Base-by-base conservation (phyloP, 352 stramenopile genomes). In the Phytophthora tubulina region DNA sequence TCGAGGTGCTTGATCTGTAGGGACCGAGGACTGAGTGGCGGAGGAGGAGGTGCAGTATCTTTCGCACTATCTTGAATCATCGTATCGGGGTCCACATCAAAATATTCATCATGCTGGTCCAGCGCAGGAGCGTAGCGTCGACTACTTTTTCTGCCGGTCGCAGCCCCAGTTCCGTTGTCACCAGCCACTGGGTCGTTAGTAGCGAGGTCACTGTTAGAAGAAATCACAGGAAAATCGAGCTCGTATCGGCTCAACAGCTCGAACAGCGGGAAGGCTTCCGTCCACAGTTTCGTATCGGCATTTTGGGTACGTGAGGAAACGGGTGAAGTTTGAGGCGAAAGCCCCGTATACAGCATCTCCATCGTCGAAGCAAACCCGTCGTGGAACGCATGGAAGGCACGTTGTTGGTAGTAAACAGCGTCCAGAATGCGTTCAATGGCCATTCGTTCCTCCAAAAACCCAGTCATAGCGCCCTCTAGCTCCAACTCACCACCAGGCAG, bases 381-480 rank as follows among this genome's bases (percentile, higher is more conserved):
- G 35, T 90, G 72, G 17, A 59, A 51, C 3, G 70, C 66, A 36
- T 83, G 76, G 54, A 85, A 91, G 30, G 62, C 70, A 14, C 80
- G 81, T 71, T 94, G 84, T 62, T 76, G 73, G 53, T 94, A 94
- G 63, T 94, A 94, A 52, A 94, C 72, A 6, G 80, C 80, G 42
- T 92, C 77, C 31, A 94, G 63, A 4, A 91, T 53, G 0, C 78
- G 78, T 65, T 92, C 84, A 17, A 91, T 89, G 0, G 75, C 80
- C 46, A 90, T 79, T 51, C 82, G 78, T 46, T 86, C 70, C 1
- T 82, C 67, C 13, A 94, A 66, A 50, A 84, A 90, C 4, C 63
- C 67, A 2, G 68, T 63, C 63, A 76, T 78, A 1, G 75, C 70
- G 4, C 63, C 51, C 3, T 73, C 73, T 0, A 90, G 60, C 52